These are phyloP conservation scores for Trichophyton rubrum DNA, from an alignment of 2,329 filamentous ascomycete species.

Conservation along the genomic window DNA sequence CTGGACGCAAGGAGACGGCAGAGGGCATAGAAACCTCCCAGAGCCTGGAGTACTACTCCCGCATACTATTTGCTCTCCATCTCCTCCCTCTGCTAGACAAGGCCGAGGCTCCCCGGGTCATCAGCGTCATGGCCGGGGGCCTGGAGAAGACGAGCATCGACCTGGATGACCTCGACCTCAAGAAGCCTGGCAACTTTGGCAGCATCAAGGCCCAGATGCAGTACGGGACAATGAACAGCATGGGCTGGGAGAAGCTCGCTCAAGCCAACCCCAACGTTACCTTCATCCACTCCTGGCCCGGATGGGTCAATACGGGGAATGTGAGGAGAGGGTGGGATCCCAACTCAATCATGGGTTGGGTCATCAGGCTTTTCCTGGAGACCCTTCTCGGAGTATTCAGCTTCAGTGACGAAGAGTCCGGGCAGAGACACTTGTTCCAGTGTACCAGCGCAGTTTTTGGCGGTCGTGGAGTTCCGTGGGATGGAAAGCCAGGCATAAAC, in stretches of 20 bases:
- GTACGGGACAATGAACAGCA: slow-evolving; percentile 22
- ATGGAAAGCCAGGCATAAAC: neutral
- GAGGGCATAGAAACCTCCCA: slow-evolving; percentile 36
- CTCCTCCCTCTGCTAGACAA: slow-evolving; percentile 31
- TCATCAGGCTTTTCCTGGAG: neutral
- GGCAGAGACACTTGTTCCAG: neutral
- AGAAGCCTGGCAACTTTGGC: slow-evolving; percentile 18
- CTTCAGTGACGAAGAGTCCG: neutral
- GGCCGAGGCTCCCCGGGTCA: slow-evolving; percentile 22
- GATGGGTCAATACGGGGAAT: slow-evolving; percentile 25
- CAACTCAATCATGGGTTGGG: neutral
- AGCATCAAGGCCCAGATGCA: slow-evolving; percentile 23
- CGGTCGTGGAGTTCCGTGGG: neutral
- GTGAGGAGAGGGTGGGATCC: neutral
- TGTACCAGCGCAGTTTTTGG: neutral
- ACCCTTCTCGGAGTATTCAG: neutral
- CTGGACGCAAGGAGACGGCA: slow-evolving; percentile 25
- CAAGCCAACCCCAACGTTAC: slow-evolving; percentile 21
- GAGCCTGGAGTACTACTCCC: slow-evolving; percentile 33
- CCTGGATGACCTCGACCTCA: slow-evolving; percentile 26
- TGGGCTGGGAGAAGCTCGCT: slow-evolving; percentile 24
- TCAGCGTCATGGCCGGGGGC: slow-evolving; percentile 27
- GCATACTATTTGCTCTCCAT: slow-evolving; percentile 31
- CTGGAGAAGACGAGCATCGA: slow-evolving; percentile 20
- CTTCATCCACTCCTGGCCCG: slow-evolving; percentile 29